Conservation (phyloP, 106 monocot species). For the Dioscorea zingiberensis region DNA sequence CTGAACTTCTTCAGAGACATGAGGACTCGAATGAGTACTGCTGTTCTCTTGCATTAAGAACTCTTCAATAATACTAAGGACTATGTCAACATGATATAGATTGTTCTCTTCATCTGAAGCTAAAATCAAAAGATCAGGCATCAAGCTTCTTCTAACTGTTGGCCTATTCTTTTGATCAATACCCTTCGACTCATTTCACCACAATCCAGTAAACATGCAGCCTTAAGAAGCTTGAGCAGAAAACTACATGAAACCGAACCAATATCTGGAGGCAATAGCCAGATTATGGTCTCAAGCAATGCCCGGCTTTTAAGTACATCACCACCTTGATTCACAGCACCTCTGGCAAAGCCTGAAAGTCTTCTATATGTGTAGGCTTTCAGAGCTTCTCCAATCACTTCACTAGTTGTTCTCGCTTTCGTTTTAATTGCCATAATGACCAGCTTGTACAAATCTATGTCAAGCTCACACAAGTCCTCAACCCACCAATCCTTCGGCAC, state of each 20-base stretch:
- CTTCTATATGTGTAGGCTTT: constrained; percentile 56
- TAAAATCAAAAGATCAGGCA: constrained; percentile 48
- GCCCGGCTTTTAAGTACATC: constrained; percentile 26
- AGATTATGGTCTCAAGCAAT: constrained; percentile 44
- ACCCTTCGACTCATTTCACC: constrained; percentile 25
- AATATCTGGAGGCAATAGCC: constrained; percentile 35
- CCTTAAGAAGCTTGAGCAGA: constrained; percentile 43
- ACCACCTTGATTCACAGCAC: constrained; percentile 8
- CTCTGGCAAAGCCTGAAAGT: constrained; percentile 33
- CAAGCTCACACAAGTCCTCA: constrained; percentile 75
- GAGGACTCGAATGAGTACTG: constrained; percentile 7
- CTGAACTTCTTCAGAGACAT: constrained; percentile 26
- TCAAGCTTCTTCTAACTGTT: constrained; percentile 44
- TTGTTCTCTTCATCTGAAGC: constrained; percentile 12
- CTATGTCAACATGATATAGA: constrained; percentile 42
- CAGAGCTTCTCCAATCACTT: constrained; percentile 60
- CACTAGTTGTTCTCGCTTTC: constrained; percentile 24
- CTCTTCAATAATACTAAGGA: constrained; percentile 41
- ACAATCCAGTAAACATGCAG: constrained; percentile 36
- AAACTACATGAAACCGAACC: constrained; percentile 54
- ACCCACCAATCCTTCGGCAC: constrained; percentile 87
- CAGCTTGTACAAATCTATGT: constrained; percentile 52
- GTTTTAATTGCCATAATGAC: constrained; percentile 48
- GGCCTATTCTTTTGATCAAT: constrained; percentile 41
- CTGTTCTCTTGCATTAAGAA: constrained; percentile 26